Percentiles rank a stretch among this genome's conserved stretches.
Conservation (phyloP, 2,329 filamentous ascomycete genomes). For the Botrytis cinerea region DNA sequence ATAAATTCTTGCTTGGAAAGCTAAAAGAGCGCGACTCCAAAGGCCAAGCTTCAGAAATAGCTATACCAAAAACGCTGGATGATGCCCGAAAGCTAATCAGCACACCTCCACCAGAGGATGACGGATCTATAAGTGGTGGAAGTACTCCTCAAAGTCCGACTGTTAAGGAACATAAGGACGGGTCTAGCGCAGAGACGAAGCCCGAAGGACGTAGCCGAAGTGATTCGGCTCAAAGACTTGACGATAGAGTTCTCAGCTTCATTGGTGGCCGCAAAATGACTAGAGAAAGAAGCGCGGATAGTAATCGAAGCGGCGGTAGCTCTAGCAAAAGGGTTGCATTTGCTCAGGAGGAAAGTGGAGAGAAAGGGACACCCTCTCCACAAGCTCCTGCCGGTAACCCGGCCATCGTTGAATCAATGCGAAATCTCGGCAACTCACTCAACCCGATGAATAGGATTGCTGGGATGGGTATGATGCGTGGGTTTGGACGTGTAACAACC, state of each 20-base stretch:
- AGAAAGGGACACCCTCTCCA: conserved; percentile 43
- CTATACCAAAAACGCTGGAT: conserved; percentile 84
- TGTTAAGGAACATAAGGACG: conserved; percentile 29
- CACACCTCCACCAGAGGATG: conserved; percentile 57
- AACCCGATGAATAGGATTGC: conserved; percentile 82
- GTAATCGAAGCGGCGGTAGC: conserved; percentile 61
- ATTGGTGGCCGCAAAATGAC: conserved; percentile 63
- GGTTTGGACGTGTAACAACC: conserved; percentile 61
- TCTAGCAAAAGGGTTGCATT: conserved; percentile 60
- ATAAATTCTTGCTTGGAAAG: conserved; percentile 89
- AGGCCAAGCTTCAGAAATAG: conserved; percentile 52
- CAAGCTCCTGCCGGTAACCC: conserved; percentile 50
- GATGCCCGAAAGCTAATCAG: conserved; percentile 88
- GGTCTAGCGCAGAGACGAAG: background rate
- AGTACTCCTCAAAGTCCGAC: conserved; percentile 51
- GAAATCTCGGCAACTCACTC: conserved; percentile 75
- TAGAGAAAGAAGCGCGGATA: conserved; percentile 78
- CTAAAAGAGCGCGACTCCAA: conserved; percentile 69
- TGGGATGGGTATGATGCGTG: conserved; percentile 71
- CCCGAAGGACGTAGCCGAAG: conserved; percentile 36
- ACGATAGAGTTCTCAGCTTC: conserved; percentile 69
- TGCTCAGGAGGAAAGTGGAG: conserved; percentile 44
- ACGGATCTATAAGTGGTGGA: conserved; percentile 49
- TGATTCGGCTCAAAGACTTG: conserved; percentile 46
- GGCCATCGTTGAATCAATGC: conserved; percentile 75